phyloP scores from a whole-genome alignment of 768 basidiomycete genomes.

The Wakefieldia striispora region DNA sequence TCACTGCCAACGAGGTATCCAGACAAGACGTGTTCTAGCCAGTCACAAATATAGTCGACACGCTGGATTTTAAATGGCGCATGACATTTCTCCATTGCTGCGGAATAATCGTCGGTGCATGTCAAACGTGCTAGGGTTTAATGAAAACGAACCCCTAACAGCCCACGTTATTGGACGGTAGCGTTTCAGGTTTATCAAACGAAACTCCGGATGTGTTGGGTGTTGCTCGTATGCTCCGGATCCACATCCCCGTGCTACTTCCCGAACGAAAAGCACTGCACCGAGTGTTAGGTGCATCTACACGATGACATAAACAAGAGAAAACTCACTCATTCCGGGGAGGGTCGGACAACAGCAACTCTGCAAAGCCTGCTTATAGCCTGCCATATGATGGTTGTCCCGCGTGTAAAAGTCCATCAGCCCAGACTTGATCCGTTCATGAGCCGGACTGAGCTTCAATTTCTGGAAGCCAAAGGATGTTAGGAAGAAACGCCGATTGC shows the following conservation, averaged over 20 bases:
- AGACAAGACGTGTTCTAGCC: slow-evolving; percentile 37
- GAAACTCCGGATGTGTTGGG: slow-evolving; percentile 23
- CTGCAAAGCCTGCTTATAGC: slow-evolving; percentile 32
- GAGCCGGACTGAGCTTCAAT: slow-evolving; percentile 24
- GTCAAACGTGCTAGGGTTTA: background rate
- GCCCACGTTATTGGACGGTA: slow-evolving; percentile 40
- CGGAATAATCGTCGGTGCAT: background rate
- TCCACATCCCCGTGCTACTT: slow-evolving; percentile 34
- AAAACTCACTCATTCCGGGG: slow-evolving; percentile 30
- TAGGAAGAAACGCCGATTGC: background rate
- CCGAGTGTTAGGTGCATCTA: slow-evolving; percentile 1
- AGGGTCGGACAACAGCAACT: slow-evolving; percentile 29
- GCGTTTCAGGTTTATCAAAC: slow-evolving; percentile 38
- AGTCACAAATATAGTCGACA: slow-evolving; percentile 36
- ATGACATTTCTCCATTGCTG: slow-evolving; percentile 49
- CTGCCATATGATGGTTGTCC: slow-evolving; percentile 25
- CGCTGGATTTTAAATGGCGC: slow-evolving; percentile 39
- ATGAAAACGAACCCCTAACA: slow-evolving; percentile 36
- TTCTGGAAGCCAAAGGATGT: slow-evolving; percentile 10
- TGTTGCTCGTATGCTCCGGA: slow-evolving; percentile 26
- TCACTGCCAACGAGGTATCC: slow-evolving; percentile 27
- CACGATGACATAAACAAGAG: background rate
- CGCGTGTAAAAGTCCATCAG: slow-evolving; percentile 25
- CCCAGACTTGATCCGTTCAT: slow-evolving; percentile 17
- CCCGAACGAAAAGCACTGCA: slow-evolving; percentile 31